Conservation (phyloP, 2,329 filamentous ascomycete species). For the Trematosphaeria pertusa region DNA sequence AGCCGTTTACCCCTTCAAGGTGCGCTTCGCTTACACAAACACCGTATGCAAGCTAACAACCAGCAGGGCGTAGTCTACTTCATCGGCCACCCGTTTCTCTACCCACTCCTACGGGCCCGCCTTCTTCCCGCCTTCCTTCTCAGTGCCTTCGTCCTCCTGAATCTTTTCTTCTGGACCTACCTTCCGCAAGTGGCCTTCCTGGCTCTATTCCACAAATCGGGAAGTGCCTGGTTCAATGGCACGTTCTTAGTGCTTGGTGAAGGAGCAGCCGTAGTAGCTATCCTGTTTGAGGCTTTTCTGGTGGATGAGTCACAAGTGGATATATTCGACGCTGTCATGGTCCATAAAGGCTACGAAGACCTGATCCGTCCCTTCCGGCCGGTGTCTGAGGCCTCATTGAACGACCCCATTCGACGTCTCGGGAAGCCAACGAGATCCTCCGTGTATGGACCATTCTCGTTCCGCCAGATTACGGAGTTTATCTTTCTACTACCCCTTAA, state of each 20-base stretch:
- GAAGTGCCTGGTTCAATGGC: constrained; percentile 88
- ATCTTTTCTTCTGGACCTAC: constrained; percentile 88
- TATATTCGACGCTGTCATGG: constrained; percentile 78
- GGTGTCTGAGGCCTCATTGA: constrained; percentile 70
- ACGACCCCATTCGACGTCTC: constrained; percentile 77
- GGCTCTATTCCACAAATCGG: constrained; percentile 80
- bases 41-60: constrained; percentile 18
- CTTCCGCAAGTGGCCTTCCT: constrained; percentile 89
- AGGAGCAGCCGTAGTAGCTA: constrained; percentile 66
- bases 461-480: constrained; percentile 89
- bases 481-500: constrained; percentile 74
- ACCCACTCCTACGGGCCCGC: constrained; percentile 78
- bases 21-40: constrained; percentile 7
- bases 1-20: constrained; percentile 41
- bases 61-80: constrained; percentile 82
- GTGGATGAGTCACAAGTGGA: constrained; percentile 78
- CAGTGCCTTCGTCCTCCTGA: constrained; percentile 80
- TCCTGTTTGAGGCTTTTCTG: constrained; percentile 61
- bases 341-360: constrained; percentile 74
- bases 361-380: constrained; percentile 55
- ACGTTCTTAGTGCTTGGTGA: constrained; percentile 80
- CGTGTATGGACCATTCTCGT: constrained; percentile 85
- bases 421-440: constrained; percentile 80
- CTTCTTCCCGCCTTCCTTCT: constrained; percentile 83
- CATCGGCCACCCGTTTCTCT: constrained; percentile 76